A percentile compares a stretch with the other conserved stretches of the same genome.
Evolutionary conservation across 1,284 basidiomycete species (phyloP).

Genomic region (Cryptococcus sp.): DNA sequence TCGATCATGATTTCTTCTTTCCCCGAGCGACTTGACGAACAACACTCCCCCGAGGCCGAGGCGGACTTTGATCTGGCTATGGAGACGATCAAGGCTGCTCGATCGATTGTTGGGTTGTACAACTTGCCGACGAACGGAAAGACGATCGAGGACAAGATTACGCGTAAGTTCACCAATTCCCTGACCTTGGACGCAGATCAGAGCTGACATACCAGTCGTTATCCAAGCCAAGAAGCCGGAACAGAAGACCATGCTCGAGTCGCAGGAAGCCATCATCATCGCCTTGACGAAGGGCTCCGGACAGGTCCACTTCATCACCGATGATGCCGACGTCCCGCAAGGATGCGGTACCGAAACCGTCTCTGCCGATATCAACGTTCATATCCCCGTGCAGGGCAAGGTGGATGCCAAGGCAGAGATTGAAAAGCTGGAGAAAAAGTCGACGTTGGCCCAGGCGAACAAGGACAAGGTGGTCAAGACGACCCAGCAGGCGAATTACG

Average conservation of each 20-base stretch:
- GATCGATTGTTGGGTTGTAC: slow-evolving; percentile 86
- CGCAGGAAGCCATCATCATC: slow-evolving; percentile 68
- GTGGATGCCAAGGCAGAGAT: slow-evolving; percentile 81
- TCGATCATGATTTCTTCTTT: slow-evolving; percentile 86
- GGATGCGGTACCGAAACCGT: slow-evolving; percentile 85
- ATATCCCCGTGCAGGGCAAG: slow-evolving; percentile 81
- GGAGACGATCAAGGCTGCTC: slow-evolving; percentile 67
- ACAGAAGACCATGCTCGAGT: slow-evolving; percentile 61
- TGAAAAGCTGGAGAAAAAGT: slow-evolving; percentile 79
- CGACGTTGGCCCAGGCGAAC: slow-evolving; percentile 62
- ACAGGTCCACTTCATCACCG: slow-evolving; percentile 57
- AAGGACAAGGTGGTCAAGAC: slow-evolving; percentile 71
- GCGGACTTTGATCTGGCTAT: slow-evolving; percentile 85
- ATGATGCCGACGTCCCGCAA: slow-evolving; percentile 60
- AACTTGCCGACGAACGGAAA: slow-evolving; percentile 73
- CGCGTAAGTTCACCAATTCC: slow-evolving; percentile 30
- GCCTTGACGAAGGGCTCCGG: slow-evolving; percentile 88
- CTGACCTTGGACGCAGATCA: background rate
- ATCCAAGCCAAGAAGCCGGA: slow-evolving; percentile 64
- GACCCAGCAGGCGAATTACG: slow-evolving; percentile 69
- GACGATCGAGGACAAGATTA: slow-evolving; percentile 47
- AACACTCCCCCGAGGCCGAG: slow-evolving; percentile 68
- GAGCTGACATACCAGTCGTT: slow-evolving; percentile 70
- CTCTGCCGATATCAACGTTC: slow-evolving; percentile 65
- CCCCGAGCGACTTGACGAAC: slow-evolving; percentile 58